phyloP scores from a whole-genome alignment of 176 grass and related monocot species.

The Tillandsia fasciculata region DNA sequence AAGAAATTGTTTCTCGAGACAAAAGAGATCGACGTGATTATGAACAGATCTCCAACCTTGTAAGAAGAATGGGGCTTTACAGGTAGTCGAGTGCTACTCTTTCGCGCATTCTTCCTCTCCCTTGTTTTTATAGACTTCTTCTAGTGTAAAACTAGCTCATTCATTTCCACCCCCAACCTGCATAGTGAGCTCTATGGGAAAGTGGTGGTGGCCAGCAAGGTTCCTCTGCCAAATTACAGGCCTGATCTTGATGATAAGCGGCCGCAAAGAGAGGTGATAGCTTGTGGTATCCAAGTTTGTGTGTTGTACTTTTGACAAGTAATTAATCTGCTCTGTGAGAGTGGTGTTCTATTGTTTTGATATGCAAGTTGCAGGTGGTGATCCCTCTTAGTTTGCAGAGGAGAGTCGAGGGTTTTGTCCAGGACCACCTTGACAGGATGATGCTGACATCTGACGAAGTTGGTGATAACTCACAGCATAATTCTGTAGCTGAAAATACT shows the following conservation, averaged over 20 bases:
- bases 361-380: constrained; percentile 53
- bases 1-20: constrained; percentile 92
- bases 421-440: constrained; percentile 71
- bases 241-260: constrained; percentile 88
- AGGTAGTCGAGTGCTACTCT: constrained; percentile 32
- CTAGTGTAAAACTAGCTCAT: not conserved
- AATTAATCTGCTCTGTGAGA: constrained; percentile 7
- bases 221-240: constrained; percentile 81
- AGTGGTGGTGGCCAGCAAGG: constrained; percentile 93
- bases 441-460: constrained; percentile 36
- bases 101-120: not conserved
- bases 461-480: constrained; percentile 19
- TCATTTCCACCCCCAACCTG: not conserved
- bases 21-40: constrained; percentile 80
- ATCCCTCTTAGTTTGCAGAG: constrained; percentile 90
- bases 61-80: constrained; percentile 78
- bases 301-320: constrained; percentile 1
- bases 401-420: constrained; percentile 71
- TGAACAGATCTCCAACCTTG: constrained; percentile 75
- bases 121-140: not conserved
- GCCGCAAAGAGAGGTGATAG: constrained; percentile 71
- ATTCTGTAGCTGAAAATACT: constrained; percentile 18
- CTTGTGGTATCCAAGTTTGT: not conserved
- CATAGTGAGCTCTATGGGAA: constrained; percentile 76
- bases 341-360: not conserved